phyloP scores from a whole-genome alignment of 441 rosid genomes.

The Codiaeum variegatum region DNA sequence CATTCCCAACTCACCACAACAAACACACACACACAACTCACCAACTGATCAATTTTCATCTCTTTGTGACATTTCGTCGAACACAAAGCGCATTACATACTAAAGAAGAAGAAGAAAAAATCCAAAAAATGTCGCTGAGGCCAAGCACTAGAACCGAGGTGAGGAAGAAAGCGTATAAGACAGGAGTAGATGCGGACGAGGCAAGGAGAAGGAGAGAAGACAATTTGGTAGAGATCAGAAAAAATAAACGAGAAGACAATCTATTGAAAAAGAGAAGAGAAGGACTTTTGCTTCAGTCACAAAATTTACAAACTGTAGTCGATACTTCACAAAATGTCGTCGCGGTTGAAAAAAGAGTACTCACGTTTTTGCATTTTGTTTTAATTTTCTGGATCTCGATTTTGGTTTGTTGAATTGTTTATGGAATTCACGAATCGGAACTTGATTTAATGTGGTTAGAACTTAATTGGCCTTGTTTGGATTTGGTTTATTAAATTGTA shows the following conservation, averaged over 20 bases:
- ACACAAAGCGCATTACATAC: background rate
- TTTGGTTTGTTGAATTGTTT: background rate
- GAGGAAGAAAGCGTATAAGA: conserved; percentile 72
- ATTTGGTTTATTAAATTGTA: background rate
- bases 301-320: conserved; percentile 32
- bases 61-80: conserved; percentile 13
- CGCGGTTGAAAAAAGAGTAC: conserved; percentile 57
- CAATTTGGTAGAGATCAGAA: conserved; percentile 85
- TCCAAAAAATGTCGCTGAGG: conserved; percentile 58
- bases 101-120: background rate
- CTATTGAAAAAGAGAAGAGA: conserved; percentile 81
- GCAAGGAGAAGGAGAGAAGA: conserved; percentile 83
- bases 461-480: background rate
- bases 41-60: no score
- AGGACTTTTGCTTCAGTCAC: conserved; percentile 58
- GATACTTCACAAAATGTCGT: conserved; percentile 42
- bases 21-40: no score
- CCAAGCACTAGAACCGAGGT: conserved; percentile 66
- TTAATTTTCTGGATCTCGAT: conserved; percentile 2
- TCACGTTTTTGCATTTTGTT: background rate
- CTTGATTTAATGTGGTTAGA: background rate
- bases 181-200: conserved; percentile 85
- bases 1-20: background rate
- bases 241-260: conserved; percentile 73
- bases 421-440: background rate